Evolutionary conservation across 176 grass and related monocot species (phyloP).

Genomic region (Carex pumila): DNA sequence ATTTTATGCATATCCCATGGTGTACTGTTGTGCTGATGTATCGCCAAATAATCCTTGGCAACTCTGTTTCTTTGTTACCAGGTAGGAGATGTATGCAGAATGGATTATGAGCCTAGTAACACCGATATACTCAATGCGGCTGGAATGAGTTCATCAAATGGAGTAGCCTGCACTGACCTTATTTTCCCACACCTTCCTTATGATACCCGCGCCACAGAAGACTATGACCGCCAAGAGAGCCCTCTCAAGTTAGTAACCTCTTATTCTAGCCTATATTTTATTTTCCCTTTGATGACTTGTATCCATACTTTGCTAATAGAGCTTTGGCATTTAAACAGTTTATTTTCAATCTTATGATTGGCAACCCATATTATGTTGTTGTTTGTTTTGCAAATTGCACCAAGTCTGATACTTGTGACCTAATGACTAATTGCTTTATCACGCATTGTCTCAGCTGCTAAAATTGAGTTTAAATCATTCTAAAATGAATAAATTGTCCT

Average conservation of each 20-base stretch:
- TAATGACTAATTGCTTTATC: background rate
- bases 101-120: conserved; percentile 79
- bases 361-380: background rate
- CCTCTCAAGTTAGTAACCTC: conserved; percentile 53
- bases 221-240: conserved; percentile 54
- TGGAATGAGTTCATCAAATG: conserved; percentile 72
- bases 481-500: background rate
- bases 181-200: conserved; percentile 41
- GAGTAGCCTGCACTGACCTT: conserved; percentile 68
- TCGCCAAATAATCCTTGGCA: background rate
- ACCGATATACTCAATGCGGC: conserved; percentile 70
- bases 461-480: background rate
- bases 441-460: background rate
- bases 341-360: background rate
- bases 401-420: background rate
- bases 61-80: conserved; percentile 29
- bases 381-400: background rate
- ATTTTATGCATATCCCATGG: background rate
- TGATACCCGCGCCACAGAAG: conserved; percentile 42
- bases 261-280: conserved; percentile 5
- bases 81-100: conserved; percentile 83
- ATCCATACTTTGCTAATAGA: background rate
- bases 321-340: background rate
- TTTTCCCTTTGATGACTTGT: background rate
- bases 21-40: background rate